Percentiles rank a stretch among this genome's conserved stretches.
phyloP scores from a whole-genome alignment of 306 rosid genomes.

The Castanospermum australe region DNA sequence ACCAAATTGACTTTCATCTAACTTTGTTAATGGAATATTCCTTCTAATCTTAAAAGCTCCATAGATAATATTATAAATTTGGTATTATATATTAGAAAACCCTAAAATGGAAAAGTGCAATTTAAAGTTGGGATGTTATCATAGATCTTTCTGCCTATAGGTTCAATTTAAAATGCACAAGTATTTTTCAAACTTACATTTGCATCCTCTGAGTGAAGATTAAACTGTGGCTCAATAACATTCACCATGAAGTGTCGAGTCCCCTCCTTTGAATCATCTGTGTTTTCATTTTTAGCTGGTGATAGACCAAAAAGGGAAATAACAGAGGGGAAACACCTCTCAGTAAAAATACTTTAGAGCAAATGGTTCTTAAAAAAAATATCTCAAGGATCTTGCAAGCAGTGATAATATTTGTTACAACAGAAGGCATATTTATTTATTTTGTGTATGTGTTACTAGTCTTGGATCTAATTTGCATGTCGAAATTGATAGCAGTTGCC shows the following conservation, averaged over 20 bases:
- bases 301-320: constrained; percentile 28
- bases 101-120: too few relatives aligned
- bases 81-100: too few relatives aligned
- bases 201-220: constrained; percentile 96
- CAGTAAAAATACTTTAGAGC: constrained; percentile 20
- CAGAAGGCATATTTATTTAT: neutral
- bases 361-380: neutral
- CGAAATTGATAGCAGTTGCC: neutral
- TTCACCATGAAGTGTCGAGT: constrained; percentile 96
- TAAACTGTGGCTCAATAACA: constrained; percentile 94
- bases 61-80: too few relatives aligned
- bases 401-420: constrained; percentile 8
- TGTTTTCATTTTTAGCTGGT: constrained; percentile 48
- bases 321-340: constrained; percentile 21
- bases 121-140: too few relatives aligned
- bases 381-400: neutral
- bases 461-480: neutral
- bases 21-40: too few relatives aligned
- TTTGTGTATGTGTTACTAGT: neutral
- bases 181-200: constrained; percentile 61
- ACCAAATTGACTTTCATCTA: too few relatives aligned
- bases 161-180: constrained; percentile 24
- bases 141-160: neutral
- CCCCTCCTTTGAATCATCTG: constrained; percentile 63
- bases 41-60: too few relatives aligned